These are phyloP conservation scores for Neurospora discreta DNA, from an alignment of 495 filamentous ascomycete species.

Conservation along the genomic window DNA sequence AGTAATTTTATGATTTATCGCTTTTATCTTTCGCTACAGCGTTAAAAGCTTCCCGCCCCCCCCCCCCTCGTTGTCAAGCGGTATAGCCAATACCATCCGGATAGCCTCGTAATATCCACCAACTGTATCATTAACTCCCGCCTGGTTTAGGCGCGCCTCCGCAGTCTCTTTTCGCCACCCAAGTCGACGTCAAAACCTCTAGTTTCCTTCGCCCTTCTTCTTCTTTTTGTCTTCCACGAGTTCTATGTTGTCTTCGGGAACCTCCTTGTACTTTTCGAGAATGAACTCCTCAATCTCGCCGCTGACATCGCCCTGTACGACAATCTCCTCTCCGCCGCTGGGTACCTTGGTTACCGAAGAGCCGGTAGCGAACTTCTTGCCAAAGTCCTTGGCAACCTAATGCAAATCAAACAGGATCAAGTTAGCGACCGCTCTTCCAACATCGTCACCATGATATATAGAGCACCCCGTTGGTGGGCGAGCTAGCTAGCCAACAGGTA, in stretches of 20 bases:
- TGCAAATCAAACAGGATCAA: background rate
- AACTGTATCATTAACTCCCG: background rate
- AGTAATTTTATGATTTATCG: background rate
- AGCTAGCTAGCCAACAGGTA: no score
- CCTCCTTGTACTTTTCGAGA: slow-evolving; percentile 67
- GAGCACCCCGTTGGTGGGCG: background rate
- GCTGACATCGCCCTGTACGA: slow-evolving; percentile 93
- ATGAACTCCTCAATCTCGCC: slow-evolving; percentile 90
- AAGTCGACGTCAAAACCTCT: background rate
- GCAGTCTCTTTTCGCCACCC: background rate
- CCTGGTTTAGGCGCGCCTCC: background rate
- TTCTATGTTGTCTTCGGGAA: slow-evolving; percentile 92
- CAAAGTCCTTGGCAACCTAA: slow-evolving; percentile 62
- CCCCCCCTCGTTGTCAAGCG: background rate
- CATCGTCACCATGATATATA: no score
- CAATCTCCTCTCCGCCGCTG: slow-evolving; percentile 86
- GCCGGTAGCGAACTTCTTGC: slow-evolving; percentile 90
- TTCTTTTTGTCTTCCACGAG: slow-evolving; percentile 90
- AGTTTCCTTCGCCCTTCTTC: slow-evolving; percentile 20
- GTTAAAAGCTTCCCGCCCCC: background rate
- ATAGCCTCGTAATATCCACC: background rate
- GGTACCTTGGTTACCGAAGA: slow-evolving; percentile 82
- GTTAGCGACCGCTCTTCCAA: no score
- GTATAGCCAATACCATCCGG: background rate
- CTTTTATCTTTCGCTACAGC: background rate